Percentiles rank a stretch among this genome's conserved stretches.
phyloP scores from a whole-genome alignment of 1,284 basidiomycete species.

The Fomitopsis schrenkii region DNA sequence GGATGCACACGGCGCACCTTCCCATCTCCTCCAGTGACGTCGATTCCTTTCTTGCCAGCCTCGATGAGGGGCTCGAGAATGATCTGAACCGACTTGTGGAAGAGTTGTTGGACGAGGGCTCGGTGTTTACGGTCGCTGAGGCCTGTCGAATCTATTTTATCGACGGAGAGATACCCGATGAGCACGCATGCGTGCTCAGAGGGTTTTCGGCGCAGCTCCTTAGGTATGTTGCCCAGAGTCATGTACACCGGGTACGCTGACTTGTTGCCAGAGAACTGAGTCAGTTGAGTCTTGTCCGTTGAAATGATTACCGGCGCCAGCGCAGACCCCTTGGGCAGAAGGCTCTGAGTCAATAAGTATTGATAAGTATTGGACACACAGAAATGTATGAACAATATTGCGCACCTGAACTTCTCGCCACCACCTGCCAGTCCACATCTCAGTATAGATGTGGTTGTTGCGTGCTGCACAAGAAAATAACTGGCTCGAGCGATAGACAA shows the following conservation, averaged over 20 bases:
- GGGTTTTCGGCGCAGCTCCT: no score
- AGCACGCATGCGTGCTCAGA: neutral
- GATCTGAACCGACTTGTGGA: constrained; percentile 15
- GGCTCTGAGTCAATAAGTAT: no score
- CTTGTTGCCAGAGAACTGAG: no score
- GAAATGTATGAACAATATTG: no score
- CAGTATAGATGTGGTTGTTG: neutral
- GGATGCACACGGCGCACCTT: no score
- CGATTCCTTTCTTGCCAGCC: constrained; percentile 16
- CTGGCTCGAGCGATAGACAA: constrained; percentile 3
- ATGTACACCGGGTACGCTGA: no score
- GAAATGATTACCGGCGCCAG: no score
- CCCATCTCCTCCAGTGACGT: constrained; percentile 14
- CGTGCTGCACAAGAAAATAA: neutral
- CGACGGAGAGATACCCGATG: neutral
- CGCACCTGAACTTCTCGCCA: constrained; percentile 1
- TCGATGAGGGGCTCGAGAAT: constrained; percentile 14
- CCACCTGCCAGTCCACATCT: constrained; percentile 3
- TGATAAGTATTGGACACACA: no score
- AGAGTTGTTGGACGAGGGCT: constrained; percentile 2
- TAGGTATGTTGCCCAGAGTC: no score
- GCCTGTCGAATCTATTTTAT: neutral
- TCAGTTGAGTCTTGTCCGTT: no score
- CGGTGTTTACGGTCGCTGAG: no score
- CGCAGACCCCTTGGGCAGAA: no score